phyloP scores from a whole-genome alignment of 345 rosid genomes.

The Arabidopsis thaliana region DNA sequence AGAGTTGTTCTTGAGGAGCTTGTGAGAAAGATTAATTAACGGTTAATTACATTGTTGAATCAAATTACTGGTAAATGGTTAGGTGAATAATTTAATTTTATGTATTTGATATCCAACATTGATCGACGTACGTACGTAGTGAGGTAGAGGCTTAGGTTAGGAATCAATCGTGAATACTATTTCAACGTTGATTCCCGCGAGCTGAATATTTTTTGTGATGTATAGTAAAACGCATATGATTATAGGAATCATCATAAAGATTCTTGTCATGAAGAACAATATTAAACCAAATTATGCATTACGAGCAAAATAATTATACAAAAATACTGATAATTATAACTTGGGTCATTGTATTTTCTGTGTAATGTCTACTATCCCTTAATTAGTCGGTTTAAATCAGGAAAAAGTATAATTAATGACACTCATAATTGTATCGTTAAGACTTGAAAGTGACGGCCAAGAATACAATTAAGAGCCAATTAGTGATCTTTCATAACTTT shows the following conservation, averaged over 20 bases:
- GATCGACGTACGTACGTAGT: background rate
- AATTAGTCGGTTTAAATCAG: too few species aligned
- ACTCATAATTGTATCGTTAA: background rate
- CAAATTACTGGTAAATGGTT: conserved; percentile 9
- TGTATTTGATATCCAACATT: conserved; percentile 23
- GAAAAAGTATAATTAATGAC: background rate
- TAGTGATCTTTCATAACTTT: background rate
- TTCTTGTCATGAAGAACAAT: background rate
- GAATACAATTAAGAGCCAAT: conserved; percentile 17
- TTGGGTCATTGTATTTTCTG: too few species aligned
- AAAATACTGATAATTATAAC: too few species aligned
- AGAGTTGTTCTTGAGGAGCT: conserved; percentile 16
- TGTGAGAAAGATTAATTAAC: conserved; percentile 17
- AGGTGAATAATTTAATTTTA: background rate
- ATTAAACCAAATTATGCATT: background rate
- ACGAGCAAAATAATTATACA: background rate
- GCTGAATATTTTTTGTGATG: background rate
- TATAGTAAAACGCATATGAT: conserved; percentile 20
- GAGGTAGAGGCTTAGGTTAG: conserved; percentile 9
- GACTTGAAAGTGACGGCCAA: conserved; percentile 26
- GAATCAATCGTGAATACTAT: background rate
- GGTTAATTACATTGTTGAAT: conserved; percentile 18
- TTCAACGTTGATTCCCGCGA: background rate
- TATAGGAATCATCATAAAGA: conserved; percentile 10
- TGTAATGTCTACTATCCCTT: too few species aligned